Base-by-base conservation (phyloP, 2,329 filamentous ascomycete species). In the Knoxdaviesia capensis region DNA sequence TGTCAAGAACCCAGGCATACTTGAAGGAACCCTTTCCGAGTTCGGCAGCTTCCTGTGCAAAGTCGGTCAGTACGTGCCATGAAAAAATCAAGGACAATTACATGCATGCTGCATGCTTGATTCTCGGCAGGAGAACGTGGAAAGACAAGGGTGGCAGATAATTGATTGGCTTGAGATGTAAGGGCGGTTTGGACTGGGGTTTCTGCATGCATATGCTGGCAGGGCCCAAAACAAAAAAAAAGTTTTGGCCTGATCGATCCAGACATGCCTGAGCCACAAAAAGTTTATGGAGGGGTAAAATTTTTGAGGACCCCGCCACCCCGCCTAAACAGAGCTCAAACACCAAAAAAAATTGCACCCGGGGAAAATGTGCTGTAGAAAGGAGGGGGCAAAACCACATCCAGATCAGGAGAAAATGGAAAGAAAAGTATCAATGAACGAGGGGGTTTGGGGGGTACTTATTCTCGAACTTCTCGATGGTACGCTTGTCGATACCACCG, bases 391-490 rank as follows among this genome's bases (percentile, higher is more conserved):
- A 28, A 38, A 43, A 50, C 20, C 20, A 20, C 20, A 20, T 20
- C 20, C 37, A 46, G 40, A 33, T 36, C 30, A 41, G 47, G 45
- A 43, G 28, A 37, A 38, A 41, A 46, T 38, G 33, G 31, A 36
- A 38, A 48, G 6, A 44, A 39, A 46, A 46, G 48, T 47, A 46
- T 48, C 46, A 44, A 42, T 42, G 44, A 44, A 47, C 44, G 36
- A 48, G 34, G 41, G 37, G 34, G 6, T 42, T 29, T 40, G 28
- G 44, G 42, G 40, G 39, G 43, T 46, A 63, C 77, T 64, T 69
- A 92, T 98, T 98, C 87, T 98, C 90, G 80, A 98, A 98, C 83
- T 98, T 98, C 82, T 98, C 90, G 66, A 98, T 98, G 69, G 88
- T 96, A 86, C 90, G 88, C 78, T 88, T 86, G 84, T 98, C 90